Conservation (phyloP, 2,329 filamentous ascomycete species). For the Aspergillus piperis region DNA sequence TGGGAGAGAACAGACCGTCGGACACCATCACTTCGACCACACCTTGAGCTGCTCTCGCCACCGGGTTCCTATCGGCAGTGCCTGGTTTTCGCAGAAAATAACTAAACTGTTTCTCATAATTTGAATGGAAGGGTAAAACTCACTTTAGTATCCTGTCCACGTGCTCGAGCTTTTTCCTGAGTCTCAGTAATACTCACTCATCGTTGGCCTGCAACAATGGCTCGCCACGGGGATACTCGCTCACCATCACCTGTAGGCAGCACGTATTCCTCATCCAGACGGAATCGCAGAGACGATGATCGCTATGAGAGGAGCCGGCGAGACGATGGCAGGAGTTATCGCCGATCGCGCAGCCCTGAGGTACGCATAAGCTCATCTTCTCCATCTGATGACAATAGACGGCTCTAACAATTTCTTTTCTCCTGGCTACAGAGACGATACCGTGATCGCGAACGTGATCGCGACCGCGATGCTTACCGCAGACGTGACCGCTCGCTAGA, state of each 20-base stretch:
- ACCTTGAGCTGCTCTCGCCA: slow-evolving; percentile 8
- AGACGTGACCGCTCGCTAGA: slow-evolving; percentile 69
- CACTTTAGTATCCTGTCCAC: slow-evolving; percentile 21
- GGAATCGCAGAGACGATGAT: slow-evolving; percentile 57
- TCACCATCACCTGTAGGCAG: slow-evolving; percentile 94
- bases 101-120: slow-evolving; percentile 6
- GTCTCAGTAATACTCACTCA: slow-evolving; percentile 51
- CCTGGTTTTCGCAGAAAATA: neutral
- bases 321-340: slow-evolving; percentile 52
- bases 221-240: slow-evolving; percentile 66
- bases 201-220: slow-evolving; percentile 59
- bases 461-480: slow-evolving; percentile 61
- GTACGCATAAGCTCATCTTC: slow-evolving; percentile 33
- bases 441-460: slow-evolving; percentile 53
- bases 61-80: slow-evolving; percentile 5
- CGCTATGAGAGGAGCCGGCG: slow-evolving; percentile 54
- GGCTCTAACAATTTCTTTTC: slow-evolving; percentile 15
- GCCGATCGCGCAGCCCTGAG: slow-evolving; percentile 52
- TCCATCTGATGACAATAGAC: neutral
- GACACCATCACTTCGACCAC: neutral
- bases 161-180: slow-evolving; percentile 32
- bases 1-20: neutral
- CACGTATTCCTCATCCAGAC: slow-evolving; percentile 71
- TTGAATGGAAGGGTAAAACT: slow-evolving; percentile 28
- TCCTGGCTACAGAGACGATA: slow-evolving; percentile 53